These are phyloP conservation scores for Cladobotryum protrusum DNA, from an alignment of 2,329 filamentous ascomycete genomes.

Conservation along the genomic window DNA sequence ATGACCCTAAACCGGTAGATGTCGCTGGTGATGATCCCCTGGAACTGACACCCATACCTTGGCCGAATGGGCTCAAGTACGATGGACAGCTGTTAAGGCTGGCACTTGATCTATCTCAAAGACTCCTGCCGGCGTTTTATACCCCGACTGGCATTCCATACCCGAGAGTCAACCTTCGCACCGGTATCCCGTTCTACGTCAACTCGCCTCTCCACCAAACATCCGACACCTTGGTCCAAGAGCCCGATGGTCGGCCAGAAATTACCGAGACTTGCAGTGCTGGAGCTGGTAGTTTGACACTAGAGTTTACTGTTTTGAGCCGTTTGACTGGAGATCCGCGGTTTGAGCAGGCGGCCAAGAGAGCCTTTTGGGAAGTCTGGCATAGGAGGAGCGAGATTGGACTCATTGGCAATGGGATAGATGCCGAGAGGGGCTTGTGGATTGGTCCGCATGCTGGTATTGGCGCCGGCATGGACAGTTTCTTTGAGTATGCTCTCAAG, in stretches of 20 bases:
- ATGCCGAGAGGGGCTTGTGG: slow-evolving; percentile 87
- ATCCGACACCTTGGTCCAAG: slow-evolving; percentile 17
- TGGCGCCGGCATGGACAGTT: slow-evolving; percentile 93
- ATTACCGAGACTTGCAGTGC: slow-evolving; percentile 96
- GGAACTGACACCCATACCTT: slow-evolving; percentile 53
- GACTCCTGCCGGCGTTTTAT: slow-evolving; percentile 86
- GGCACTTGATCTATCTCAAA: slow-evolving; percentile 75
- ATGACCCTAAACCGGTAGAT: slow-evolving; percentile 45
- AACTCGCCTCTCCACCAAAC: slow-evolving; percentile 71
- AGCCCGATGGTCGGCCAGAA: slow-evolving; percentile 48
- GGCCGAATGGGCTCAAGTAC: slow-evolving; percentile 75
- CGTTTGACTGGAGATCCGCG: slow-evolving; percentile 76
- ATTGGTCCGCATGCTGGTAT: slow-evolving; percentile 86
- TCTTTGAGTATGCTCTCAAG: slow-evolving; percentile 97
- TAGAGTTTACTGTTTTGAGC: slow-evolving; percentile 89
- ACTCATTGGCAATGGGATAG: slow-evolving; percentile 84
- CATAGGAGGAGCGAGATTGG: slow-evolving; percentile 75
- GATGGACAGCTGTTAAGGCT: slow-evolving; percentile 87
- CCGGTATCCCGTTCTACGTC: slow-evolving; percentile 86
- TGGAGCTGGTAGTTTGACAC: slow-evolving; percentile 87
- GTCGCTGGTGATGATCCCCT: slow-evolving; percentile 31
- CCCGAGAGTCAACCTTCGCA: slow-evolving; percentile 82
- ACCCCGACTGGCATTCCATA: slow-evolving; percentile 89
- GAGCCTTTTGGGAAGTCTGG: slow-evolving; percentile 98
- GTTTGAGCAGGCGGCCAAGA: slow-evolving; percentile 86